Conservation (phyloP, 2,329 filamentous ascomycete genomes). For the Zasmidium cellare region DNA sequence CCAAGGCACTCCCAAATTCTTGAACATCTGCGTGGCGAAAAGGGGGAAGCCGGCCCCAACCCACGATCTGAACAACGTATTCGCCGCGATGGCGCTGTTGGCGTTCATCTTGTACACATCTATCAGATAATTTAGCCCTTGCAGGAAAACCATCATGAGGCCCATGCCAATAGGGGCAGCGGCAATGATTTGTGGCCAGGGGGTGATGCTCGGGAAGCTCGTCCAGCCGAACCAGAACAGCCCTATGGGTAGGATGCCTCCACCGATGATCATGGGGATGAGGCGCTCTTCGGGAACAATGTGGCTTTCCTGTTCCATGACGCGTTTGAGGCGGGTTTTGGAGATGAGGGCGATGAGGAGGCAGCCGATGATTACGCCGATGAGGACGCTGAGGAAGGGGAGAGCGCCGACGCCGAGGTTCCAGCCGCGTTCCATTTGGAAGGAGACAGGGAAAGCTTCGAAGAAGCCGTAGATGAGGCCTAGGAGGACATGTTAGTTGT, state of each 20-base stretch:
- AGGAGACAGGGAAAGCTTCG: conserved; percentile 32
- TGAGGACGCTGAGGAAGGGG: conserved; percentile 27
- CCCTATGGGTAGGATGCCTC: conserved; percentile 42
- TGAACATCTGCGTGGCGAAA: conserved; percentile 36
- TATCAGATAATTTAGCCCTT: conserved; percentile 42
- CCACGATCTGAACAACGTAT: conserved; percentile 31
- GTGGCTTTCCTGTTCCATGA: conserved; percentile 17
- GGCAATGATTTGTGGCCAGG: conserved; percentile 44
- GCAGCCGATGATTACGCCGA: conserved; percentile 26
- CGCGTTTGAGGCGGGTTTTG: conserved; percentile 23
- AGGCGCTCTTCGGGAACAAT: conserved; percentile 45
- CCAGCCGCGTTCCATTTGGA: conserved; percentile 26
- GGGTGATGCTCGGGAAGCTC: conserved; percentile 36
- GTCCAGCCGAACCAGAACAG: conserved; percentile 58
- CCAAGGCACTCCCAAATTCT: conserved; percentile 34
- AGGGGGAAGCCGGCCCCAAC: conserved; percentile 38
- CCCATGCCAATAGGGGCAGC: conserved; percentile 40
- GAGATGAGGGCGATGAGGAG: conserved; percentile 22
- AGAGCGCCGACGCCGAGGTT: conserved; percentile 27
- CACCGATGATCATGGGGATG: conserved; percentile 47
- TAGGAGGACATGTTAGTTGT: background rate
- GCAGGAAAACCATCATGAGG: conserved; percentile 41
- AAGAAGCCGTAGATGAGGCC: conserved; percentile 32
- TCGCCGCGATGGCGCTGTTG: conserved; percentile 38
- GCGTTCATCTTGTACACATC: conserved; percentile 48